Evolutionary conservation across 805 yeast genomes (phyloP), one percentile per base, ranked within the genome.

Genomic region (Candida schatavii): DNA sequence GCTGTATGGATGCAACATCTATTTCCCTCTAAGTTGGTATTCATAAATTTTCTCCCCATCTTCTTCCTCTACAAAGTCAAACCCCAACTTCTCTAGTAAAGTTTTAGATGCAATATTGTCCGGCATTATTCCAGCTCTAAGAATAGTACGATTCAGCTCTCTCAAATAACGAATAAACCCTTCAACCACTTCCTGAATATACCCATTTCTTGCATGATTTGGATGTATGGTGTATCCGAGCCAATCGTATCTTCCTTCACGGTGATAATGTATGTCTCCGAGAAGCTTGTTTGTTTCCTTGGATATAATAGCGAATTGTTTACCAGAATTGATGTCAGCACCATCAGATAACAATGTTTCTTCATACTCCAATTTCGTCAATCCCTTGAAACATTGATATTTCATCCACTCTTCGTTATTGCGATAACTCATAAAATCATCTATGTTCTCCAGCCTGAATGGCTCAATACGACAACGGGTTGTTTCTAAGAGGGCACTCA

Each of bases 151-250:
- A 11, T 28, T 41, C 48, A 27, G 53, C 42, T 13, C 25, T 28
- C 14, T 37, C 46, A 17, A 41, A 43, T 3, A 41, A 38, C 22
- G 19, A 48, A 19, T 54, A 52, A 26, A 42, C 48, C 19, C 55
- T 54, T 15, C 39, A 41, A 14, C 47, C 47, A 7, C 30, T 51
- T 11, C 45, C 50, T 38, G 40, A 15, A 4, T 15, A 25, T 37
- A 22, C 20, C 34, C 22, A 9, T 31, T 22, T 27, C 30, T 18
- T 5, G 27, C 27, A 11, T 7, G 11, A 11, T 11, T 23, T 7
- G 27, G 27, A 11, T 23, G 27, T 7, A 23, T 23, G 27, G 27
- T 23, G 27, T 23, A 23, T 11, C 27, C 27, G 27, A 23, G 7
- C 27, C 27, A 23, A 11, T 23, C 11, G 27, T 23, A 11, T 7